Evolutionary conservation across 169 alveolate species (phyloP), one percentile per base, ranked within the genome.

Genomic region (Neospora caninum): DNA sequence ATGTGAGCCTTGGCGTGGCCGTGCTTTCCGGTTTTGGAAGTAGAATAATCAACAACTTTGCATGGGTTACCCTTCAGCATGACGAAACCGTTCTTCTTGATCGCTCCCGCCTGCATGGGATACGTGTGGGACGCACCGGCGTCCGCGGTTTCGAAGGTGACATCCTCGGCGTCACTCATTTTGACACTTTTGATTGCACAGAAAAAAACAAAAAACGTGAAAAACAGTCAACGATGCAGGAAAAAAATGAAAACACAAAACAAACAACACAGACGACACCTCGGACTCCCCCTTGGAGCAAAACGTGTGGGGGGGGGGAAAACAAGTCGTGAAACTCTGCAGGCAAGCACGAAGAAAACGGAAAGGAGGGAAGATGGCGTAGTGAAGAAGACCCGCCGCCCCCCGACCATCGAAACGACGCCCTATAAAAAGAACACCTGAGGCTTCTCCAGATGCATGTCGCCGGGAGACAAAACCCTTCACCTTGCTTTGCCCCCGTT

Each of bases 1-100:
- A 99, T 98, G 98, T 98, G 98, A 36, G 99, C 99, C 97, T 99
- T 99, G 86, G 99, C 99, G 97, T 99, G 99, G 67, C 99, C 99
- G 98, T 99, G 99, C 97, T 99, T 99, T 78, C 99, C 99, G 20
- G 99, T 98, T 97, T 99, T 99, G 84, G 99, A 98, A 25, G 91
- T 84, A 36, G 93, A 83, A n/a, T 58, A 83, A n/a, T 93, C 95
- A 34, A 80, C 94, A 45, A 99, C 99, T 97, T 98, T 99, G 98
- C 99, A 99, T 49, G 97, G 95, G 64, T 98, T 98, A 58, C 99
- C 99, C 96, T 98, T 99, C 96, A 99, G 96, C 99, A 99, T 98
- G 78, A 98, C 99, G 96, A 98, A 98, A n/a, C 99, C 99, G 95
- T 98, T 98, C 96, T 98, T 99, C 96, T 98, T 98, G 93, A 99